Percentiles rank a stretch among this genome's conserved stretches.
phyloP scores from a whole-genome alignment of 805 yeast species.

The Ogataea dorogensis region DNA sequence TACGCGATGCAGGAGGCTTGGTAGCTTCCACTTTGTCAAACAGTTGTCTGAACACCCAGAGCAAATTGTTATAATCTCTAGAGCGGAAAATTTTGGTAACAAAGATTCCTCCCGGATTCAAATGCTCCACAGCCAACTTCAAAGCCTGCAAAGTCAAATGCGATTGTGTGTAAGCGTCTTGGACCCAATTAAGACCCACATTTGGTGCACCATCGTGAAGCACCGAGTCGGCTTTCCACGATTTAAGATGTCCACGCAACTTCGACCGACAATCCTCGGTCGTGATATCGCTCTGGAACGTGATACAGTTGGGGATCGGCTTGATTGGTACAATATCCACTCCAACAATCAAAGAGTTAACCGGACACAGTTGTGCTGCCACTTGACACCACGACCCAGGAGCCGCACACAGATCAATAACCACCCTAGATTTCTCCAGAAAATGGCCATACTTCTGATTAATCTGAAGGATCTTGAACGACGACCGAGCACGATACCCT shows the following conservation, averaged over 20 bases:
- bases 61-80: slow-evolving; percentile 93
- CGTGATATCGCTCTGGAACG: slow-evolving; percentile 95
- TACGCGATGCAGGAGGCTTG: slow-evolving; percentile 98
- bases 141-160: slow-evolving; percentile 93
- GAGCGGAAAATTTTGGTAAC: slow-evolving; percentile 97
- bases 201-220: slow-evolving; percentile 99
- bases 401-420: slow-evolving; percentile 97
- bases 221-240: slow-evolving; percentile 98
- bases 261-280: slow-evolving; percentile 96
- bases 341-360: slow-evolving; percentile 91
- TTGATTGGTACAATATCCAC: slow-evolving; percentile 99
- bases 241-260: slow-evolving; percentile 92
- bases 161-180: slow-evolving; percentile 98
- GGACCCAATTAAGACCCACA: slow-evolving; percentile 99
- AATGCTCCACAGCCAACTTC: slow-evolving; percentile 90
- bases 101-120: slow-evolving; percentile 89
- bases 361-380: slow-evolving; percentile 89
- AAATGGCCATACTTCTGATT: slow-evolving; percentile 97
- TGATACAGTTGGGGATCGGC: slow-evolving; percentile 90
- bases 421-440: slow-evolving; percentile 90
- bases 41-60: slow-evolving; percentile 97
- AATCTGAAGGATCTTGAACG: slow-evolving; percentile 90
- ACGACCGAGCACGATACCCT: slow-evolving; percentile 98
- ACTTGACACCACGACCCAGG: slow-evolving; percentile 99
- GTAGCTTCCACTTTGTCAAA: slow-evolving; percentile 98